phyloP scores from a whole-genome alignment of 148 eudicot species.

The Camellia granthamiana region DNA sequence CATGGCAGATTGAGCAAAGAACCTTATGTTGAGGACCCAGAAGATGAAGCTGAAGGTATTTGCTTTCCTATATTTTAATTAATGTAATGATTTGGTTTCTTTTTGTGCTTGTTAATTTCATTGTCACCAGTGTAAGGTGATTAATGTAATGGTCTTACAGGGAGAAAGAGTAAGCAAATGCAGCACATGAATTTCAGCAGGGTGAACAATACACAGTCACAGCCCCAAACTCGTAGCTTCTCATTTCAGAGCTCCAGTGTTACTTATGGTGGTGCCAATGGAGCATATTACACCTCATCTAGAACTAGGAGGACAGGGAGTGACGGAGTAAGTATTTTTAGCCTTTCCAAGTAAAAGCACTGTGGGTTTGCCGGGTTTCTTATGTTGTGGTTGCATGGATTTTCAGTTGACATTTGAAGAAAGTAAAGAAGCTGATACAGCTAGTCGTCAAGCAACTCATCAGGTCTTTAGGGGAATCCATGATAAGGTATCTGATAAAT shows the following conservation, averaged over 20 bases:
- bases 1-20: conserved; percentile 52
- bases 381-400: conserved; percentile 10
- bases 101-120: not conserved
- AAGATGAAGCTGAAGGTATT: conserved; percentile 69
- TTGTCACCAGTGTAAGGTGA: not conserved
- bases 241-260: conserved; percentile 77
- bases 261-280: conserved; percentile 85
- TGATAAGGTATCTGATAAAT: conserved; percentile 53
- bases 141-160: conserved; percentile 35
- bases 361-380: conserved; percentile 4
- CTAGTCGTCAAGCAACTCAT: conserved; percentile 79
- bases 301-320: conserved; percentile 66
- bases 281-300: conserved; percentile 68
- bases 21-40: conserved; percentile 68
- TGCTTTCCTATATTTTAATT: not conserved
- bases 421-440: conserved; percentile 81
- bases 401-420: conserved; percentile 72
- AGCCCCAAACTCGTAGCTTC: conserved; percentile 57
- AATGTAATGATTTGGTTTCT: not conserved
- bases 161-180: conserved; percentile 44
- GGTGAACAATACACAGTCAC: conserved; percentile 33
- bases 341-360: not conserved
- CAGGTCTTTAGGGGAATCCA: conserved; percentile 73
- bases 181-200: conserved; percentile 36
- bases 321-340: conserved; percentile 66